Evolutionary conservation across 164 flowering plant species (phyloP).

Genomic region (Protea cynaroides): DNA sequence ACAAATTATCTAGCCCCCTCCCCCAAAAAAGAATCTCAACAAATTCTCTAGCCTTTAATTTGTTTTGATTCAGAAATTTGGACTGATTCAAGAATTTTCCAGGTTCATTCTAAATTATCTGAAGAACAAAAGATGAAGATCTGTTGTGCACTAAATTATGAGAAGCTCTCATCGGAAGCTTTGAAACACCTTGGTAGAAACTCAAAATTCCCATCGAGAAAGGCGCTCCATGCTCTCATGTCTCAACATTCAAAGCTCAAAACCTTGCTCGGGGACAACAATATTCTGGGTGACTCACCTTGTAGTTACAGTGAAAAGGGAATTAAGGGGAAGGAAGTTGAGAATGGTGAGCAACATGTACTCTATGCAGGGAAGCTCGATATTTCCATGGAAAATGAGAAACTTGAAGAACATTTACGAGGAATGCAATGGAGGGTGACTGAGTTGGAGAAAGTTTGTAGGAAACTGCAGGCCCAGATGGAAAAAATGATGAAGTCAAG

Average conservation of each 20-base stretch:
- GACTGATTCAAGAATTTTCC: conserved; percentile 7
- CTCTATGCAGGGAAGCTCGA: conserved; percentile 47
- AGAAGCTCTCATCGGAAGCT: conserved; percentile 52
- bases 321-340: conserved; percentile 14
- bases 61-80: not conserved
- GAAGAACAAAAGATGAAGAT: conserved; percentile 44
- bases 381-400: conserved; percentile 38
- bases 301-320: conserved; percentile 14
- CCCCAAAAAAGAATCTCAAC: not conserved
- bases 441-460: conserved; percentile 78
- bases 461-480: conserved; percentile 70
- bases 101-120: conserved; percentile 58
- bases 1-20: too few species aligned
- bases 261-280: conserved; percentile 34
- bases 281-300: conserved; percentile 14
- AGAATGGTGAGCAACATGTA: conserved; percentile 35
- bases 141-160: conserved; percentile 40
- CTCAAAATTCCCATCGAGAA: conserved; percentile 41
- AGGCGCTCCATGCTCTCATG: conserved; percentile 34
- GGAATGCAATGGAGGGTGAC: conserved; percentile 88
- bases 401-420: conserved; percentile 54
- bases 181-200: conserved; percentile 37
- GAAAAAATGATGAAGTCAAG: conserved; percentile 25
- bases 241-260: conserved; percentile 51
- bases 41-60: not conserved